Evolutionary conservation across 1,284 basidiomycete genomes (phyloP), one percentile per base, ranked within the genome.

Genomic region (Ceratobasidium sp.): DNA sequence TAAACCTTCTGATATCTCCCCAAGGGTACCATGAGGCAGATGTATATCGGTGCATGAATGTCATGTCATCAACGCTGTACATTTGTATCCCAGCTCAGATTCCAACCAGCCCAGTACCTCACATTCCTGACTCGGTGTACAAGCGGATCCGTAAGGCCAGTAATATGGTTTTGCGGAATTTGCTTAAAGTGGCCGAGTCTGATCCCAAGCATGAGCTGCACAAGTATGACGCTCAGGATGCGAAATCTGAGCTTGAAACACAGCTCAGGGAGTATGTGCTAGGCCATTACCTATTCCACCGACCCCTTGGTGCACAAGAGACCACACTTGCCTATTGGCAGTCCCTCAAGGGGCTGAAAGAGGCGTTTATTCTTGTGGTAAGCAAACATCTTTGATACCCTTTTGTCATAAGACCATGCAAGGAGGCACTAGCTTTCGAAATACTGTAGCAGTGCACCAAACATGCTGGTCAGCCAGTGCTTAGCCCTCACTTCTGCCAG

Each of bases 41-140:
- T 44, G 44, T 65, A 10, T 65, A n/a, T 27, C 30, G 33, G 20
- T 20, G 62, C 62, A 65, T 65, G 62, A 65, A 65, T 27, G 16
- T 38, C 35, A 65, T 65, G 62, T 65, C 38, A 23, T 65, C 62
- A 6, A 65, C 41, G 38, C 16, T 65, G 12, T 62, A 35, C 38
- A 65, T 65, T 27, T 38, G 62, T 6, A 65, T 65, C 38, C 62
- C 38, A 14, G 33, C 62, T 18, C 18, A 35, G 16, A 65, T n/a
- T n/a, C 62, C 62, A 10, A n/a, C 44, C 23, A 65, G 62, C 62
- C 62, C 62, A 46, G 62, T 27, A 5, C 20, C 35, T 23, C 62
- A 65, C 12, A 65, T 65, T n/a, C 62, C 35, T 20, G 38, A 65
- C 20, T 41, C 38, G n/a, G 62, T 65, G 7, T 65, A 44, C 62